These are phyloP conservation scores for Vanderwaltozyma verrucispora DNA, from an alignment of 805 yeast genomes.

Conservation along the genomic window DNA sequence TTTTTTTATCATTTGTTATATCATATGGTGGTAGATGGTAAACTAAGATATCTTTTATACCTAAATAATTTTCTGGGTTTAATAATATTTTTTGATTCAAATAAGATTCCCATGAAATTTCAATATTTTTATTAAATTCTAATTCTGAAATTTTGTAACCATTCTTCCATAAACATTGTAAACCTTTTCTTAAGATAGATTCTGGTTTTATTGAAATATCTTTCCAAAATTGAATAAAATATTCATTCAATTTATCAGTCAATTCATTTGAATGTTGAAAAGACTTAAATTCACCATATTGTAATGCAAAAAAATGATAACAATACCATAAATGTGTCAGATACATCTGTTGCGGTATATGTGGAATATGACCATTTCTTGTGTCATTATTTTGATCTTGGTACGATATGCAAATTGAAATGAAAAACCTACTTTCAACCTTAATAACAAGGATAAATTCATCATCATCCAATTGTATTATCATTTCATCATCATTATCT, in stretches of 20 bases:
- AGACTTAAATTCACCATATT: slow-evolving; percentile 16
- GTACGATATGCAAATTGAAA: slow-evolving; percentile 17
- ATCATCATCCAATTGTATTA: slow-evolving; percentile 25
- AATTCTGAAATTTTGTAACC: slow-evolving; percentile 20
- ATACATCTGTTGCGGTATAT: slow-evolving; percentile 22
- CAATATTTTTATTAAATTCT: slow-evolving; percentile 2
- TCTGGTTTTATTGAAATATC: slow-evolving; percentile 19
- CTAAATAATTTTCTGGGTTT: slow-evolving; percentile 21
- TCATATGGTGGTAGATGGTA: slow-evolving; percentile 20
- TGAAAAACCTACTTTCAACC: slow-evolving; percentile 24
- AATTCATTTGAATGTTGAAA: slow-evolving; percentile 13
- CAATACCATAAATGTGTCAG: slow-evolving; percentile 18
- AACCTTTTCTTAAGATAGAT: slow-evolving; percentile 14
- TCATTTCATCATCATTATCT: slow-evolving; percentile 8
- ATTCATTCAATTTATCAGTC: slow-evolving; percentile 23
- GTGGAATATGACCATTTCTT: slow-evolving; percentile 4
- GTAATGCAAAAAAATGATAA: slow-evolving; percentile 20
- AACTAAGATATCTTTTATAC: slow-evolving; percentile 22
- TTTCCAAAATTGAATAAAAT: slow-evolving; percentile 24
- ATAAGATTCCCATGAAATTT: slow-evolving; percentile 21
- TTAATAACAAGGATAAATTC: slow-evolving; percentile 18
- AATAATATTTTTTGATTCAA: slow-evolving; percentile 20
- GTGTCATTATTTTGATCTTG: slow-evolving; percentile 7
- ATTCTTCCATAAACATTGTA: slow-evolving; percentile 16
- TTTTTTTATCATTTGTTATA: neutral